Conservation (phyloP, 768 basidiomycete species). For the Russula foetens region DNA sequence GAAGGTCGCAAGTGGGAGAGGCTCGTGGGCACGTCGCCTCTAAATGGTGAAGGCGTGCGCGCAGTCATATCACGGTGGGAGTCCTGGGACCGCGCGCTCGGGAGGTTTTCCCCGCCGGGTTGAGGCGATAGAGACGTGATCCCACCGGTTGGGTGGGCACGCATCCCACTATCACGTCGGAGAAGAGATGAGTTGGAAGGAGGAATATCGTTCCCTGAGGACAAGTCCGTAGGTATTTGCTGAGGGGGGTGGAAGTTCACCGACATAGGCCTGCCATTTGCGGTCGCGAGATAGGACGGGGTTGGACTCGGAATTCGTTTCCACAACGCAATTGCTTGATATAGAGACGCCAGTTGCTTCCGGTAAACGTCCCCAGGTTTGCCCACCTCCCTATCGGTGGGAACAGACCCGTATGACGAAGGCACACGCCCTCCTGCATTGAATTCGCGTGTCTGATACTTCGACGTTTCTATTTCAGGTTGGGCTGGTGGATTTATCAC, state of each 20-base stretch:
- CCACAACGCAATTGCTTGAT: conserved; percentile 13
- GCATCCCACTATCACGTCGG: no score
- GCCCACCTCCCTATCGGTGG: no score
- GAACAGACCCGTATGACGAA: no score
- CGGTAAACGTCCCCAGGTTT: conserved; percentile 11
- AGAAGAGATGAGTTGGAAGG: no score
- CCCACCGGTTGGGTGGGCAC: no score
- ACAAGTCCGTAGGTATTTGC: background rate
- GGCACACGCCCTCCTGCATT: no score
- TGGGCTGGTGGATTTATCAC: no score
- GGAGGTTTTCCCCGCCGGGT: background rate
- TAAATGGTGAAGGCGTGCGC: background rate
- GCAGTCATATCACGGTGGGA: background rate
- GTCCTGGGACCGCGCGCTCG: background rate
- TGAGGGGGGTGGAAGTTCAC: background rate
- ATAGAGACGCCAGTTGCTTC: conserved; percentile 3
- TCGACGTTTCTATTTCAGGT: no score
- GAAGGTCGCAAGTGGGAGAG: background rate
- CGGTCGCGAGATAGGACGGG: no score
- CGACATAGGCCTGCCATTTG: background rate
- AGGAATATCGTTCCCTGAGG: no score
- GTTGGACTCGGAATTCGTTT: conserved; percentile 10
- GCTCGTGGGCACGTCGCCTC: background rate
- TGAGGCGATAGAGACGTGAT: background rate
- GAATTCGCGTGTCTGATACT: no score